Evolutionary conservation across 2,329 filamentous ascomycete genomes (phyloP).

Genomic region (Lasiodiplodia theobromae): DNA sequence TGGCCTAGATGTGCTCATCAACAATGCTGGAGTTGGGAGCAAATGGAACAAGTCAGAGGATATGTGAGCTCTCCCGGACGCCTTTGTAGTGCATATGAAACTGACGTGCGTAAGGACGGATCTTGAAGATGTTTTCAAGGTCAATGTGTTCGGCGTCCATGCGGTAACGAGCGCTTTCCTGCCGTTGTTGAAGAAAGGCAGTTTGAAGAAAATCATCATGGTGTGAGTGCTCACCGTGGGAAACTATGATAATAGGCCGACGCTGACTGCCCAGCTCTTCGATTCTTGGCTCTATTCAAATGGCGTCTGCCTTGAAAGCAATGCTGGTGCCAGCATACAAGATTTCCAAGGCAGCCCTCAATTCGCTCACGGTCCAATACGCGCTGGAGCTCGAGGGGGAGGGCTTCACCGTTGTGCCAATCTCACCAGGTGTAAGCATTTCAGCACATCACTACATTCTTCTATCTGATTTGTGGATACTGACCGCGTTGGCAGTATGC

Average conservation of each 20-base stretch:
- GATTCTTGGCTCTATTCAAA: constrained; percentile 52
- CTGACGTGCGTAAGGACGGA: constrained; percentile 30
- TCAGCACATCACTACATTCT: too few relatives aligned
- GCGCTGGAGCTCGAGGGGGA: constrained; percentile 45
- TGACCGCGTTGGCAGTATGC: constrained; percentile 49
- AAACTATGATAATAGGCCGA: not conserved
- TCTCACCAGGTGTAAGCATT: constrained; percentile 54
- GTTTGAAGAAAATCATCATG: constrained; percentile 53
- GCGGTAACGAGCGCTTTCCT: constrained; percentile 50
- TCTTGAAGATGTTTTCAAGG: constrained; percentile 41
- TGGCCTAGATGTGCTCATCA: constrained; percentile 4
- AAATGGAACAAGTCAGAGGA: not conserved
- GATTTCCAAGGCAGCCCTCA: constrained; percentile 57
- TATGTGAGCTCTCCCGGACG: not conserved
- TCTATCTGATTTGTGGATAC: not conserved
- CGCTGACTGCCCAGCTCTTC: constrained; percentile 43
- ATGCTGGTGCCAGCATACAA: constrained; percentile 49
- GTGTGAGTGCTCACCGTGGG: constrained; percentile 42
- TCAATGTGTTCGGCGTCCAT: constrained; percentile 51
- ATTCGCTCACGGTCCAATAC: constrained; percentile 57
- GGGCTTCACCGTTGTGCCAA: constrained; percentile 52
- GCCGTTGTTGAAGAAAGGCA: constrained; percentile 48
- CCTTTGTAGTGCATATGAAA: not conserved
- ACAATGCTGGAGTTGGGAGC: constrained; percentile 17
- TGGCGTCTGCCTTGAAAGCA: constrained; percentile 34